Conservation (phyloP, 768 basidiomycete species). For the Phylloporus sp. region DNA sequence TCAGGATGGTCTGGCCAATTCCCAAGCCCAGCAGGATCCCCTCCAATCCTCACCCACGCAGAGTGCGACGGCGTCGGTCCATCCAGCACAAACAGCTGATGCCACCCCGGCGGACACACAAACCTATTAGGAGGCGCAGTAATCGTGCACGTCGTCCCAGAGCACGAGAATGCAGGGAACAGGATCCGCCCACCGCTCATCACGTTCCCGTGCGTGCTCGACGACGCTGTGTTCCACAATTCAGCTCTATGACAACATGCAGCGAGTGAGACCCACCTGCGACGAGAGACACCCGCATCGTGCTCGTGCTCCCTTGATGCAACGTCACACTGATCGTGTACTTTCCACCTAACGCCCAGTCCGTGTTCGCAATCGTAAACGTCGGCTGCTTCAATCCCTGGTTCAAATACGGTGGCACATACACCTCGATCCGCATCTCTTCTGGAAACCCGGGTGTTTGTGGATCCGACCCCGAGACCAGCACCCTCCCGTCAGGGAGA, state of each 20-base stretch:
- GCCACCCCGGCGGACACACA: slow-evolving; percentile 72
- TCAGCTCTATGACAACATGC: no score
- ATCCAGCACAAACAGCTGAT: slow-evolving; percentile 69
- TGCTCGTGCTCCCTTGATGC: slow-evolving; percentile 36
- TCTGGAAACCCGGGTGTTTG: slow-evolving; percentile 55
- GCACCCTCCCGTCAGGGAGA: slow-evolving; percentile 67
- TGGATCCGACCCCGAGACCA: slow-evolving; percentile 75
- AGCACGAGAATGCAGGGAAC: slow-evolving; percentile 67
- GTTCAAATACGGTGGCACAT: slow-evolving; percentile 82
- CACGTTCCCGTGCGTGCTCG: slow-evolving; percentile 71
- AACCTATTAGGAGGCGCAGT: slow-evolving; percentile 65
- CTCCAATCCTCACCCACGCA: slow-evolving; percentile 74
- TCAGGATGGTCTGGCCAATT: slow-evolving; percentile 70
- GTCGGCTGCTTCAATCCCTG: slow-evolving; percentile 57
- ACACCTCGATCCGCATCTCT: slow-evolving; percentile 75
- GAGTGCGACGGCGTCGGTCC: slow-evolving; percentile 76
- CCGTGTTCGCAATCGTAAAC: slow-evolving; percentile 52
- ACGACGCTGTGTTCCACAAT: slow-evolving; percentile 55
- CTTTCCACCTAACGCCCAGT: slow-evolving; percentile 57
- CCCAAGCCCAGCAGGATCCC: slow-evolving; percentile 63
- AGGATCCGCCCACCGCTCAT: slow-evolving; percentile 66
- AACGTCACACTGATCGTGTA: slow-evolving; percentile 48
- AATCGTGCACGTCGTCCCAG: slow-evolving; percentile 72
- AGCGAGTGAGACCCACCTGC: slow-evolving; percentile 44
- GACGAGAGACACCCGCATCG: slow-evolving; percentile 60